phyloP scores from a whole-genome alignment of 345 rosid species.

The Aurinia saxatilis region DNA sequence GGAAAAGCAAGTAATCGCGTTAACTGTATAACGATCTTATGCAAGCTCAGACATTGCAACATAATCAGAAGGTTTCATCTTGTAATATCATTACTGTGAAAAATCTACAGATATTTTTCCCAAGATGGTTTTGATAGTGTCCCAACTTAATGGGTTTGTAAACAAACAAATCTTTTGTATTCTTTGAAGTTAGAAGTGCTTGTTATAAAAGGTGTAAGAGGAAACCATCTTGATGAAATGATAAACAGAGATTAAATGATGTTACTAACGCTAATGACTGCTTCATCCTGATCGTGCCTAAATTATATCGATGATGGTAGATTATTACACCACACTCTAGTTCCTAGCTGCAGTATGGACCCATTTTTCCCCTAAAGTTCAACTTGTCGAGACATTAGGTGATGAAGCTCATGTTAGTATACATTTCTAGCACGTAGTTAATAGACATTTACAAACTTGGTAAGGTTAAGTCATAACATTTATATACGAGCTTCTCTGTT shows the following conservation, averaged over 20 bases:
- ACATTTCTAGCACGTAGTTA: not conserved
- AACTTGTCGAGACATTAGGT: not conserved
- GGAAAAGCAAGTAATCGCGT: conserved; percentile 25
- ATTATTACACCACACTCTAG: not conserved
- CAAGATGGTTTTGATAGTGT: not conserved
- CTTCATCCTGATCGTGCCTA: not conserved
- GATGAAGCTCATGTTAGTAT: not conserved
- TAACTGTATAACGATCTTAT: not conserved
- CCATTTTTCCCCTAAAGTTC: not conserved
- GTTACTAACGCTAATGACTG: conserved; percentile 4
- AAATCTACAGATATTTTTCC: not conserved
- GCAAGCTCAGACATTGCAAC: not conserved
- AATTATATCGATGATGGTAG: not conserved
- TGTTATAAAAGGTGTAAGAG: too few species aligned
- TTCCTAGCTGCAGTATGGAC: conserved; percentile 4
- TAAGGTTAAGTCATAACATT: not conserved
- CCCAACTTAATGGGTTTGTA: not conserved
- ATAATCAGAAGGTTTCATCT: not conserved
- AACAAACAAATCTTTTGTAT: too few species aligned
- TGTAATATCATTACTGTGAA: not conserved
- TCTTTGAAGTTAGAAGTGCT: too few species aligned
- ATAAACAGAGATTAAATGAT: not conserved
- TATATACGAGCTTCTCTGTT: not conserved
- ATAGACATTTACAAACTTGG: not conserved
- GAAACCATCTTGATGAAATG: too few species aligned